These are phyloP conservation scores for Pistacia vera DNA, from an alignment of 345 rosid genomes.

Conservation along the genomic window DNA sequence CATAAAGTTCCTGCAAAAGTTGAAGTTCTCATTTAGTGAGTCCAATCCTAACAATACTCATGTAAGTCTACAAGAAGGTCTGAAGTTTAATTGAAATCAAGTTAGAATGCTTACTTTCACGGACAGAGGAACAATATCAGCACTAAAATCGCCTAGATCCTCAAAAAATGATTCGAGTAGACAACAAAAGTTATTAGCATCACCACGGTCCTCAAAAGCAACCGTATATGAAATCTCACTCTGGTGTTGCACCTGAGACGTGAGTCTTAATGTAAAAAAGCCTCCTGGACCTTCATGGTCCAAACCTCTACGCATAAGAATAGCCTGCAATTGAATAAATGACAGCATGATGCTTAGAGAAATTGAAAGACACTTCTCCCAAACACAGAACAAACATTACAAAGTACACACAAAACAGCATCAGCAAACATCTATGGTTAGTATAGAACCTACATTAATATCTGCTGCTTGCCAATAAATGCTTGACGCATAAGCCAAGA, in stretches of 20 bases:
- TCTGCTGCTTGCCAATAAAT: background rate
- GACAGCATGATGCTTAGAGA: background rate
- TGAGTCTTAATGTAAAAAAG: conserved; percentile 43
- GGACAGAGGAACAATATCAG: conserved; percentile 61
- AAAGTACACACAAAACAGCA: background rate
- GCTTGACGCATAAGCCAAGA: background rate
- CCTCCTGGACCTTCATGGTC: conserved; percentile 54
- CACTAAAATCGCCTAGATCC: conserved; percentile 64
- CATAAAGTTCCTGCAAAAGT: conserved; percentile 59
- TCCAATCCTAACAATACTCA: background rate
- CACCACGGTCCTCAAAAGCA: conserved; percentile 75
- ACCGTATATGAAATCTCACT: conserved; percentile 39
- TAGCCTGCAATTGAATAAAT: conserved; percentile 43
- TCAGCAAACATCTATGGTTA: background rate
- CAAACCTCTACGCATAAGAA: conserved; percentile 62
- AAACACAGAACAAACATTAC: background rate
- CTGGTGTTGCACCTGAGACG: conserved; percentile 32
- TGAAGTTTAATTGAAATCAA: background rate
- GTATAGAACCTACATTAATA: background rate
- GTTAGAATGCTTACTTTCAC: conserved; percentile 45
- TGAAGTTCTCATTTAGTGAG: background rate
- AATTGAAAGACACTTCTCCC: background rate
- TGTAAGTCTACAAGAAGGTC: background rate
- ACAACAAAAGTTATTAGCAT: conserved; percentile 81
- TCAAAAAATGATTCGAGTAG: conserved; percentile 71